Percentiles rank a stretch among this genome's conserved stretches.
phyloP scores from a whole-genome alignment of 345 rosid genomes.

The Salix arbutifolia region DNA sequence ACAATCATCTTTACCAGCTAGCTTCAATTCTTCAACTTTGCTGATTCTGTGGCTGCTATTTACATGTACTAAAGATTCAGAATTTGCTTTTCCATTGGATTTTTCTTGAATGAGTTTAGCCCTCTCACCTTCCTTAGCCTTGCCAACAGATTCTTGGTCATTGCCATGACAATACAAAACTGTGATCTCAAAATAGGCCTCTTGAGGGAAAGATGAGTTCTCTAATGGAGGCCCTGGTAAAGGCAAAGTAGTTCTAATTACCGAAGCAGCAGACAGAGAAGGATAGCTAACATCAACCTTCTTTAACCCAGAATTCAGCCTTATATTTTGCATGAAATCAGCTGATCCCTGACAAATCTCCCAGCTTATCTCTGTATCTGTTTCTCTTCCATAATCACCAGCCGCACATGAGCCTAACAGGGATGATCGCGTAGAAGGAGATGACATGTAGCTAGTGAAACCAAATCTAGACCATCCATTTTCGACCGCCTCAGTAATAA shows the following conservation, averaged over 20 bases:
- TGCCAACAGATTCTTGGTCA: constrained; percentile 15
- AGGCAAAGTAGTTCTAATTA: constrained; percentile 69
- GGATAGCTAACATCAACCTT: constrained; percentile 14
- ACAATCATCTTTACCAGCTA: constrained; percentile 30
- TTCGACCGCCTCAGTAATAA: constrained; percentile 67
- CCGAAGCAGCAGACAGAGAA: constrained; percentile 44
- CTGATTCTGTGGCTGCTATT: constrained; percentile 17
- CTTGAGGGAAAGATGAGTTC: constrained; percentile 80
- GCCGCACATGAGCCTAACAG: constrained; percentile 53
- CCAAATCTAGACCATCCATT: constrained; percentile 90
- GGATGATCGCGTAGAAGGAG: constrained; percentile 35
- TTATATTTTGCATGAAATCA: constrained; percentile 71
- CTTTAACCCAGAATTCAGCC: constrained; percentile 50
- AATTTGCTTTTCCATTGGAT: constrained; percentile 30
- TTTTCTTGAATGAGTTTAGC: constrained; percentile 53
- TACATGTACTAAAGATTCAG: constrained; percentile 47
- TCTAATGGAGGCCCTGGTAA: constrained; percentile 82
- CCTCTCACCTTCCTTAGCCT: constrained; percentile 54
- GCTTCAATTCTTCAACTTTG: constrained; percentile 42
- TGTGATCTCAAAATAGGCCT: constrained; percentile 88
- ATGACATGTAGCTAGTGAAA: constrained; percentile 43
- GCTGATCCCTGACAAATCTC: constrained; percentile 72
- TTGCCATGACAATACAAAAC: constrained; percentile 32
- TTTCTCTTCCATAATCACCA: constrained; percentile 39
- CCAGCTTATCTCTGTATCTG: constrained; percentile 64